Evolutionary conservation across 2,329 filamentous ascomycete genomes (phyloP).

Genomic region (Claviceps sp.): DNA sequence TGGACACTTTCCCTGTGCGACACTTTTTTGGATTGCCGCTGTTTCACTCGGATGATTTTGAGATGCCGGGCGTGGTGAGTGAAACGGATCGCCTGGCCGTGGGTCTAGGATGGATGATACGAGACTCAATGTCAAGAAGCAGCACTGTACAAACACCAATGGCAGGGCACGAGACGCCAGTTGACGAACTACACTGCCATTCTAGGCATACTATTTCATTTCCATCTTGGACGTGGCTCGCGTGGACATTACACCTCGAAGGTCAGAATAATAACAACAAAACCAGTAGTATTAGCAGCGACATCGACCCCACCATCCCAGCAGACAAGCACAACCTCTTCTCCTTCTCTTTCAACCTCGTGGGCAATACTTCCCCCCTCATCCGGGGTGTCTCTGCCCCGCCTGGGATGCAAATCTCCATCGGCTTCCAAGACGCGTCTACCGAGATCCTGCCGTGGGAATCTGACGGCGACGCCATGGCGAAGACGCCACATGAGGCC

Average conservation of each 20-base stretch:
- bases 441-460: constrained; percentile 21
- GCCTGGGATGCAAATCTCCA: constrained; percentile 19
- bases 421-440: constrained; percentile 22
- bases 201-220: constrained; percentile 10
- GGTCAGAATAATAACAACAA: constrained; percentile 4
- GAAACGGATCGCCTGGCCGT: constrained; percentile 22
- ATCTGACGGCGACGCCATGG: constrained; percentile 20
- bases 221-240: constrained; percentile 26
- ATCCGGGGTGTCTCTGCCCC: constrained; percentile 18
- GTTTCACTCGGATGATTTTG: constrained; percentile 20
- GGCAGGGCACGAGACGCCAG: constrained; percentile 6
- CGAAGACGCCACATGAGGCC: constrained; percentile 9
- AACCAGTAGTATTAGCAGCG: too few relatives aligned
- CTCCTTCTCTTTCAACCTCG: constrained; percentile 21
- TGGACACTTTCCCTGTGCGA: constrained; percentile 15
- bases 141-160: not conserved
- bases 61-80: constrained; percentile 13
- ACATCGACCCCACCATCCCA: not conserved
- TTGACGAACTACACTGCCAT: constrained; percentile 13
- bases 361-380: constrained; percentile 15
- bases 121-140: constrained; percentile 6
- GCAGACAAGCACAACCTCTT: not conserved
- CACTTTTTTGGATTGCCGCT: constrained; percentile 22
- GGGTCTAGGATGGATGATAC: constrained; percentile 20
- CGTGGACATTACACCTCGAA: constrained; percentile 17